Base-by-base conservation (phyloP, 1,139 yeast genomes). In the Wickerhamiella infanticola region DNA sequence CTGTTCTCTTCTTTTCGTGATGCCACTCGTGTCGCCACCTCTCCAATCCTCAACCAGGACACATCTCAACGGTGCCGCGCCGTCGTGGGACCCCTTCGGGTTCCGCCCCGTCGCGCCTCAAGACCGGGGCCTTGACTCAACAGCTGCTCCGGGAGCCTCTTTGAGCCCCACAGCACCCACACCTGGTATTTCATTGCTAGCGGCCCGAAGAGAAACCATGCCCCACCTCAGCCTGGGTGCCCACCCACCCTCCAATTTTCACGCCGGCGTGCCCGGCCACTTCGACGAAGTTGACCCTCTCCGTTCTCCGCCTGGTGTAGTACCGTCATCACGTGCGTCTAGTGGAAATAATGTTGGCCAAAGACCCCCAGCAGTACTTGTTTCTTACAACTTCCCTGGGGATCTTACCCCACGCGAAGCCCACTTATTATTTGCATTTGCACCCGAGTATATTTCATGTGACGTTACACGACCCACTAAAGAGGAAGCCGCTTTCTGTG, bases 381-480 rank as follows among this genome's bases (percentile, higher is more conserved):
- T 51, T 48, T 61, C 80, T 39, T 68, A 68, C 49, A 80, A 81
- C 57, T 62, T 85, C 24, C 96, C 97, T 1, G 59, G 68, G 7
- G 94, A 86, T 60, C 66, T 86, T 41, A 64, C 88, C 3, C 61
- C 71, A 33, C 75, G 95, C 58, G 97, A 88, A 62, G 81, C 90
- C 23, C 70, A 76, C 39, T 69, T 83, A 35, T 70, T 88, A 33
- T 88, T 88, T 60, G 74, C 95, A 5, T 70, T 88, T 53, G 94
- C 94, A 23, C 69, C 73, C 48, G 94, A 84, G 55, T 84, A 81
- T 53, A 60, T 78, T 35, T 63, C 68, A 52, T 71, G 82, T 45
- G 94, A 83, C 53, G 62, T 84, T 45, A 29, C 33, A 7, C 33
- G 33, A 7, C 33, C 33, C 7, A 29, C 7, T 2, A 11, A 11